These are phyloP conservation scores for Termitomyces sp. DNA, from an alignment of 768 basidiomycete genomes.

Conservation along the genomic window DNA sequence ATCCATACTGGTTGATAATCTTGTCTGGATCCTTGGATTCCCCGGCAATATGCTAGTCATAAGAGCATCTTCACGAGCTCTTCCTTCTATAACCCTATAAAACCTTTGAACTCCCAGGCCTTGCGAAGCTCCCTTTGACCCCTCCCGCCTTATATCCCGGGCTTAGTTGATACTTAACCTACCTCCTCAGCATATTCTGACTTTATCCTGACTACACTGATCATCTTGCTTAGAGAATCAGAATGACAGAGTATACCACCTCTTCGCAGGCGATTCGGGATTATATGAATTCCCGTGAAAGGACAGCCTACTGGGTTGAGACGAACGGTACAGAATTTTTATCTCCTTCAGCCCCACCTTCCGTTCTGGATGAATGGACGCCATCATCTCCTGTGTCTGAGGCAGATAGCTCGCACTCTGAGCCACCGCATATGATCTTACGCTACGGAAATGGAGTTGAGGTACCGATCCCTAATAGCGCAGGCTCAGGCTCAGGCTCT, in stretches of 20 bases:
- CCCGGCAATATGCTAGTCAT: conserved; percentile 28
- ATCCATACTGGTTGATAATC: conserved; percentile 30
- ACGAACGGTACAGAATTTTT: conserved; percentile 34
- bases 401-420: conserved; percentile 41
- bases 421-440: conserved; percentile 70
- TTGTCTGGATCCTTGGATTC: conserved; percentile 20
- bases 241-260: conserved; percentile 61
- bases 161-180: background rate
- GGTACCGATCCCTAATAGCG: conserved; percentile 48
- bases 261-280: conserved; percentile 54
- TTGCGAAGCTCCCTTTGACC: conserved; percentile 18
- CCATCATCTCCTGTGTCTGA: conserved; percentile 40
- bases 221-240: background rate
- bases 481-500: conserved; percentile 14
- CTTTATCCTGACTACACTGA: conserved; percentile 6
- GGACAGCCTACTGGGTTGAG: conserved; percentile 62
- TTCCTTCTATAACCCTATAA: conserved; percentile 26
- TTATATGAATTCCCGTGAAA: conserved; percentile 52
- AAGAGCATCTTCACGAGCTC: conserved; percentile 13
- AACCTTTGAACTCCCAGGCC: conserved; percentile 22
- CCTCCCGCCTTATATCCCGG: conserved; percentile 13
- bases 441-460: conserved; percentile 62
- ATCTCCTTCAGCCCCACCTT: conserved; percentile 57
- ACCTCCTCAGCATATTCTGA: conserved; percentile 8
- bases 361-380: conserved; percentile 37